Conservation (phyloP, 1,284 basidiomycete genomes). For the Polyporus tsugae region DNA sequence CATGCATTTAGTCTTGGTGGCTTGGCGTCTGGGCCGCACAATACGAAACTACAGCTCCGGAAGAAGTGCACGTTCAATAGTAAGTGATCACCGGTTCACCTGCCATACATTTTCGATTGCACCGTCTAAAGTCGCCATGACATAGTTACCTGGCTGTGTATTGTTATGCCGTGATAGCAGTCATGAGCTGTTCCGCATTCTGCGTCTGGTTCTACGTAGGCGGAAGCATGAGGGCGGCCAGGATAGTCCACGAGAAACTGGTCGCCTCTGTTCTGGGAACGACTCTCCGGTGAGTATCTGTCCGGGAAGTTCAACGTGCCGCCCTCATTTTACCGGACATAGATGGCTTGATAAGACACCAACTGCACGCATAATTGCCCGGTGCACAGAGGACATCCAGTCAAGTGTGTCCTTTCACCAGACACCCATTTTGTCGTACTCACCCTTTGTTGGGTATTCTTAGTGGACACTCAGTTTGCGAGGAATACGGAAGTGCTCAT, state of each 20-base stretch:
- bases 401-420: conserved; percentile 39
- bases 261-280: conserved; percentile 65
- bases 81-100: conserved; percentile 25
- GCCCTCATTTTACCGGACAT: conserved; percentile 31
- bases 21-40: conserved; percentile 43
- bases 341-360: conserved; percentile 67
- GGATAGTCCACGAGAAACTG: conserved; percentile 62
- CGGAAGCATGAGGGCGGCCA: conserved; percentile 59
- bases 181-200: conserved; percentile 39
- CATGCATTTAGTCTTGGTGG: conserved; percentile 38
- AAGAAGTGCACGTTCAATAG: conserved; percentile 35
- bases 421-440: background rate
- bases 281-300: conserved; percentile 50
- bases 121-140: conserved; percentile 9
- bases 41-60: conserved; percentile 41
- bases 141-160: conserved; percentile 54
- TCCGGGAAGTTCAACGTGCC: conserved; percentile 17
- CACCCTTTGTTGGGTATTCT: background rate
- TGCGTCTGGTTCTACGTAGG: conserved; percentile 46
- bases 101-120: background rate
- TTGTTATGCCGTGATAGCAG: conserved; percentile 43
- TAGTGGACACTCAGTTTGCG: conserved; percentile 17
- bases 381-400: conserved; percentile 67
- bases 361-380: conserved; percentile 62
- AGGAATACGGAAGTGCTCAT: conserved; percentile 30